Evolutionary conservation across 2,329 filamentous ascomycete species (phyloP).

Genomic region (Calonectria naviculata): DNA sequence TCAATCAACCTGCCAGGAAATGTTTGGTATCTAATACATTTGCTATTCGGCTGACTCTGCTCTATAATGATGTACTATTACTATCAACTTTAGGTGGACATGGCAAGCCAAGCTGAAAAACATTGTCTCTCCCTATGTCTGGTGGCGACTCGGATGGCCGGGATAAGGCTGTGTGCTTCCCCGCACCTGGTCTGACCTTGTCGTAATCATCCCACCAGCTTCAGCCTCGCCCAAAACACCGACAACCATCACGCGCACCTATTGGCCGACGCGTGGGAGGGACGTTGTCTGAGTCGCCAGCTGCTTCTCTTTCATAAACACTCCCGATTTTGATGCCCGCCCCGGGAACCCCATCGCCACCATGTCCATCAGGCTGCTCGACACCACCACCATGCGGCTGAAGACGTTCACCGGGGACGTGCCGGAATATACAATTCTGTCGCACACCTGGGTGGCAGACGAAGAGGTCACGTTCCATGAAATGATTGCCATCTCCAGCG

Average conservation of each 20-base stretch:
- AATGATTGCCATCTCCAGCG: neutral
- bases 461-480: neutral
- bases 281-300: too few species aligned
- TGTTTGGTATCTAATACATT: too few species aligned
- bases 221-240: neutral
- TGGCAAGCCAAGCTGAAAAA: too few species aligned
- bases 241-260: neutral
- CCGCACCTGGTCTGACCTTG: neutral
- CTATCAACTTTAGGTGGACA: too few species aligned
- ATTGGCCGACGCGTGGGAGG: neutral
- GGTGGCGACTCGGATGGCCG: neutral
- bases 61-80: too few species aligned
- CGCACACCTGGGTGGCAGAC: neutral
- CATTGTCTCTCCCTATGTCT: too few species aligned
- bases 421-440: neutral
- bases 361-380: neutral
- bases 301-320: too few species aligned
- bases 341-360: neutral
- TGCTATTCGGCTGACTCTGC: too few species aligned
- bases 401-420: neutral
- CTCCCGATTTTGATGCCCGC: neutral
- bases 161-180: neutral
- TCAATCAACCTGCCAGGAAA: too few species aligned
- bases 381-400: neutral
- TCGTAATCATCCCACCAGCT: neutral